Percentiles rank a stretch among this genome's conserved stretches.
These are phyloP conservation scores for Phytophthora macrochlamydospora DNA, from an alignment of 352 stramenopile genomes.

Conservation along the genomic window DNA sequence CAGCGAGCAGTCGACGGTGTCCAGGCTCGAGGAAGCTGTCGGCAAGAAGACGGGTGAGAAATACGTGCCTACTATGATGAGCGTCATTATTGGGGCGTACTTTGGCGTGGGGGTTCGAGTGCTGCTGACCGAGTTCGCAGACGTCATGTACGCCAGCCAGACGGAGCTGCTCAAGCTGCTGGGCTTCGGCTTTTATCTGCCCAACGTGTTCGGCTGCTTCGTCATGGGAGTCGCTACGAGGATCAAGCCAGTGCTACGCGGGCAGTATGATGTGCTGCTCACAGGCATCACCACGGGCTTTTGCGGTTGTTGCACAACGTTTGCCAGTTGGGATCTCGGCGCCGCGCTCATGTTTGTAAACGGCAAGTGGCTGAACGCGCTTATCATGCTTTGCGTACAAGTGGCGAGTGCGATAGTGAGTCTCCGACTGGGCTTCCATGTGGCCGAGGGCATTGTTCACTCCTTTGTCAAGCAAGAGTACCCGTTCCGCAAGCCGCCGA, in stretches of 20 bases:
- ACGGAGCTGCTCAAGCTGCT: constrained; percentile 54
- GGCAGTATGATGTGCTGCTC: constrained; percentile 53
- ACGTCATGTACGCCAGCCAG: constrained; percentile 40
- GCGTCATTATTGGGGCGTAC: constrained; percentile 51
- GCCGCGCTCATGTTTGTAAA: constrained; percentile 57
- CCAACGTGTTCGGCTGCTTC: constrained; percentile 68
- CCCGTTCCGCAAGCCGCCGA: constrained; percentile 50
- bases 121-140: constrained; percentile 52
- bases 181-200: constrained; percentile 58
- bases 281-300: constrained; percentile 71
- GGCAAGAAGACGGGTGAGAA: constrained; percentile 26
- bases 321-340: constrained; percentile 63
- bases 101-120: constrained; percentile 54
- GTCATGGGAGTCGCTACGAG: constrained; percentile 59
- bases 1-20: constrained; percentile 13
- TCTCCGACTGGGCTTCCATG: constrained; percentile 52
- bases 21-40: constrained; percentile 3
- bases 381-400: constrained; percentile 55
- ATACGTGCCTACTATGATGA: constrained; percentile 42
- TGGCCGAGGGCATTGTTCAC: constrained; percentile 47
- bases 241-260: constrained; percentile 48
- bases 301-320: constrained; percentile 72
- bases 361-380: constrained; percentile 49
- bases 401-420: constrained; percentile 47
- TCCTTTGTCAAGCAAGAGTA: constrained; percentile 48